Evolutionary conservation across 202 grass and related monocot species (phyloP), one percentile per base, ranked within the genome.

Genomic region (Carex arenaria): DNA sequence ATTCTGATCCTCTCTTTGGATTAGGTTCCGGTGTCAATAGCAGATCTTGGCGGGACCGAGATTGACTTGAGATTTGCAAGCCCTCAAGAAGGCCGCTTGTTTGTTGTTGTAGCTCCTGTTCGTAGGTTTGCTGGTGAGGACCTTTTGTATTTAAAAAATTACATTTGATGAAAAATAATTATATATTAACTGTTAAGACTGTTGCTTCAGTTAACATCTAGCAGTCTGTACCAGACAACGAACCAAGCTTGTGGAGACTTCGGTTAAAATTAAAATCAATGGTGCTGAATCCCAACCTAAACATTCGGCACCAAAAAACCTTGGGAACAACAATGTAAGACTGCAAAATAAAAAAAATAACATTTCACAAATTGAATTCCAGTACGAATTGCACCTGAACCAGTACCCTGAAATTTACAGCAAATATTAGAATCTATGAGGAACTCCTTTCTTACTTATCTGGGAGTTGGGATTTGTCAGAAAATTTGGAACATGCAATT

Each of bases 21-120:
- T 36, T 7, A 98, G 95, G 84, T 95, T 51, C 93, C 96, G 0
- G 96, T 99, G 72, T 95, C 96, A 10, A 99, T 99, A 89, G 96
- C 96, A 84, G 96, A 95, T 89, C 96, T 99, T 5, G 93, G 93
- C 55, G 96, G 96, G 40, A 99, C 96, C 0, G 96, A 99, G 86
- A 99, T 99, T 12, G 96, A 99, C 23, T 89, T 99, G 61, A 92
- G 96, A 40, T 90, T 95, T 53, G 89, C 73, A 11, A 95, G 86
- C 83, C 62, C 91, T 7, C 87, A 98, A 87, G 72, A 98, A 79
- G 96, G 96, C 2, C 88, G 96, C 5, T n/a, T 93, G 28, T 95
- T 86, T 43, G 91, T 98, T 72, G 72, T 98, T 14, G 95, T 98
- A 45, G 93, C 95, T 15, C 93, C 95, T 1, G 90, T 94, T 80